Base-by-base conservation (phyloP, 148 eudicot species). In the Dysphania ambrosioides region DNA sequence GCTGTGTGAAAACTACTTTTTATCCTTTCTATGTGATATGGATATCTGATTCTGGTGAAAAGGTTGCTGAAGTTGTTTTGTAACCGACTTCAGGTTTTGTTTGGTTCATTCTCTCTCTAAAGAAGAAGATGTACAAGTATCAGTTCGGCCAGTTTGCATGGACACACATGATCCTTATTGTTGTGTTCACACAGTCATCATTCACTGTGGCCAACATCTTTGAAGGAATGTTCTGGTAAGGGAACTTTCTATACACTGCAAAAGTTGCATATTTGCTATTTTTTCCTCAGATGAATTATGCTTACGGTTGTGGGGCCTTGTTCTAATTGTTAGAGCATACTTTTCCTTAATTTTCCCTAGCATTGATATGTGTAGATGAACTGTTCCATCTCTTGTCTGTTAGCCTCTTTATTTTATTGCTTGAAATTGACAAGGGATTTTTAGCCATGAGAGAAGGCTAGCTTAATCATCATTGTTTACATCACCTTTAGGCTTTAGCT, bases 51-150 rank as follows among this genome's bases (percentile, higher is more conserved):
- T 83, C 30, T 70, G 57, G 67, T 53, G 66, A 19, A 72, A 69
- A n/a, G 21, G 26, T 72, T 72, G 71, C 71, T 89, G 41, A 73
- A 68, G 16, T 32, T 83, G 64, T 29, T 60, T 38, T 75, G 32
- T 53, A 16, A 58, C 65, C 60, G 78, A 35, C 19, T 66, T 65
- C 87, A 95, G 97, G 97, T 79, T 92, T 95, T 62, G 81, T 95
- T 87, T 95, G 98, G 98, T 95, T 95, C 86, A 95, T 92, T 78
- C 93, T 95, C 56, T 72, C 97, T 55, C 87, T 95, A 38, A 95
- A 94, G 89, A 92, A 91, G 88, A 92, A 92, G 89, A 84, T 92
- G 96, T 95, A 95, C 91, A 95, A 95, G 96, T 95, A 95, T 87
- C 98, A 94, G 75, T 92, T 95, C 83, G 87, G 98, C 77, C 98